These are phyloP conservation scores for Nicotiana tomentosiformis DNA, from an alignment of 257 asterid species.

Conservation along the genomic window DNA sequence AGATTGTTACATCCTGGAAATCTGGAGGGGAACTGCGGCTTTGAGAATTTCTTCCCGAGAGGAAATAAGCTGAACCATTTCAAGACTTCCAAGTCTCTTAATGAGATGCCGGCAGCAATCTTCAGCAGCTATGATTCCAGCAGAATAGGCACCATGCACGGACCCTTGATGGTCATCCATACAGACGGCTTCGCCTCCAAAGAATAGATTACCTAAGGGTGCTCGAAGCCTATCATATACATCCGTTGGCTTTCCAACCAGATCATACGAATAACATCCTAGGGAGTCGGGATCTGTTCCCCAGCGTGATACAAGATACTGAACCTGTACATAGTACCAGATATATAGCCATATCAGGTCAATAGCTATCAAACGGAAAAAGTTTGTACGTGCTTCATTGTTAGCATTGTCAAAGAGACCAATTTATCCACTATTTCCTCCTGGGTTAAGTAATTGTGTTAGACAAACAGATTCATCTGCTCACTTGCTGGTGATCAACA, in stretches of 20 bases:
- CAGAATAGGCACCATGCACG: constrained; percentile 92
- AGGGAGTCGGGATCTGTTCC: constrained; percentile 78
- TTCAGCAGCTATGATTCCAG: constrained; percentile 90
- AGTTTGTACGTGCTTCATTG: not conserved
- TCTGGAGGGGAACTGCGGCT: constrained; percentile 68
- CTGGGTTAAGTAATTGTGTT: not conserved
- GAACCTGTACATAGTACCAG: constrained; percentile 38
- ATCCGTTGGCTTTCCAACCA: constrained; percentile 78
- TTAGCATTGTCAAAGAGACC: not conserved
- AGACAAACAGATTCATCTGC: not conserved
- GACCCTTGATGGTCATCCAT: constrained; percentile 87
- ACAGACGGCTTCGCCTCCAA: constrained; percentile 94
- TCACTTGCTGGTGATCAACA: not conserved
- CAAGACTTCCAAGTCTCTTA: constrained; percentile 54
- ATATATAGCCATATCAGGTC: not conserved
- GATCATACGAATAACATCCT: constrained; percentile 87
- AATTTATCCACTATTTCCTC: not conserved
- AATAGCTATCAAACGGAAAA: not conserved
- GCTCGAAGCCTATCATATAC: constrained; percentile 82
- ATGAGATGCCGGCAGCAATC: constrained; percentile 55
- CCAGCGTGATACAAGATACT: constrained; percentile 83
- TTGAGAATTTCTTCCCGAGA: constrained; percentile 64
- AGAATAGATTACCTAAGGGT: constrained; percentile 80
- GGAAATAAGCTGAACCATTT: constrained; percentile 53
- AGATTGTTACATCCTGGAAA: constrained; percentile 58